Evolutionary conservation across 148 eudicot genomes (phyloP).

Genomic region (Heliamphora exappendiculata): DNA sequence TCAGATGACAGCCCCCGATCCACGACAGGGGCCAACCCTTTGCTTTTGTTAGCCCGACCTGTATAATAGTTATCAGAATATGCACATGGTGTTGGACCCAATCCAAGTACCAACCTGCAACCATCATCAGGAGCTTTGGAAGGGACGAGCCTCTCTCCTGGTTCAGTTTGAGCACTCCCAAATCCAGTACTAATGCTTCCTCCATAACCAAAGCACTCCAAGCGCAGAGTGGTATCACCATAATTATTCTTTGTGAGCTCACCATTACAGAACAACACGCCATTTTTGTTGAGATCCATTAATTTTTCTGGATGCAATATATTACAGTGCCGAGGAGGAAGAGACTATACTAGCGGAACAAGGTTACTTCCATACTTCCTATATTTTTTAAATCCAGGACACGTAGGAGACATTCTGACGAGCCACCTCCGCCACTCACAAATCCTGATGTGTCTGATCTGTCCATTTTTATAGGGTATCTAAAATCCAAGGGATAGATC

Average conservation of each 20-base stretch:
- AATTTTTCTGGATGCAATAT: conserved; percentile 24
- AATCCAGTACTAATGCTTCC: conserved; percentile 19
- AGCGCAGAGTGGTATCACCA: conserved; percentile 65
- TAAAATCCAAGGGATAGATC: not conserved
- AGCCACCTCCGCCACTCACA: conserved; percentile 67
- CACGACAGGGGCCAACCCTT: conserved; percentile 21
- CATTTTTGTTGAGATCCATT: conserved; percentile 41
- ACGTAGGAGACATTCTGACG: conserved; percentile 22
- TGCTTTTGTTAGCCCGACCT: conserved; percentile 24
- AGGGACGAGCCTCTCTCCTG: conserved; percentile 13
- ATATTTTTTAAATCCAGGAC: conserved; percentile 24
- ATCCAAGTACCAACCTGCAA: conserved; percentile 81
- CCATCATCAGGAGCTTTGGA: conserved; percentile 51
- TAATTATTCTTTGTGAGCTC: conserved; percentile 28
- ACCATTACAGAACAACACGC: conserved; percentile 19
- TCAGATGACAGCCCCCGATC: conserved; percentile 27
- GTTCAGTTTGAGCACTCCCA: conserved; percentile 19
- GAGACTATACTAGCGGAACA: conserved; percentile 9
- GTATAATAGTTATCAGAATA: conserved; percentile 27
- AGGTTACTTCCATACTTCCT: conserved; percentile 22
- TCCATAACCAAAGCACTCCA: conserved; percentile 72
- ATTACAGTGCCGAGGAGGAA: conserved; percentile 10
- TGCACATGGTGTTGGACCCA: conserved; percentile 69
- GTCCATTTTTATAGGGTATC: conserved; percentile 38
- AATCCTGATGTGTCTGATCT: conserved; percentile 76